Conservation (phyloP, 768 basidiomycete genomes). For the Agrocybe praecox region DNA sequence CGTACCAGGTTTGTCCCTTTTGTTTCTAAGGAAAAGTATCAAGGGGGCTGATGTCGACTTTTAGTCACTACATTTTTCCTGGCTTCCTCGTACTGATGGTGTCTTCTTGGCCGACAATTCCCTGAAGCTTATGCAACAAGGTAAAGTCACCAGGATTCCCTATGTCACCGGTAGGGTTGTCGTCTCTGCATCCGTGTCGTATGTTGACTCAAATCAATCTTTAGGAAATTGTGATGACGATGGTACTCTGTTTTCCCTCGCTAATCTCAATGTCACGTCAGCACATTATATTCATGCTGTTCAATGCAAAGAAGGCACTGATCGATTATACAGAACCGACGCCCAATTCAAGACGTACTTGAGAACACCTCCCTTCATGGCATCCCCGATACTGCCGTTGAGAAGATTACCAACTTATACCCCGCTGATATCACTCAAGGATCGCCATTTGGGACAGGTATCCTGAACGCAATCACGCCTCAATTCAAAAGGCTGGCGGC, state of each 20-base stretch:
- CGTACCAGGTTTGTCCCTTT: conserved; percentile 36
- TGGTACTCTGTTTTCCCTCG: conserved; percentile 53
- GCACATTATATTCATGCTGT: conserved; percentile 7
- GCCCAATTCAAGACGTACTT: conserved; percentile 22
- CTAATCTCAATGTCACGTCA: conserved; percentile 49
- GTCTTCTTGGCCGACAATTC: conserved; percentile 48
- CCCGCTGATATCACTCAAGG: conserved; percentile 41
- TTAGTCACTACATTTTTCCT: conserved; percentile 47
- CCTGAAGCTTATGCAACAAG: conserved; percentile 41
- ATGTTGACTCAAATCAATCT: background rate
- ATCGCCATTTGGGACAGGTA: conserved; percentile 54
- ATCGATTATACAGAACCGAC: conserved; percentile 19
- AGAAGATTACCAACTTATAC: conserved; percentile 34
- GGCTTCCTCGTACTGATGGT: conserved; percentile 53
- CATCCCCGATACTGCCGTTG: conserved; percentile 25
- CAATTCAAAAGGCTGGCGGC: conserved; percentile 42
- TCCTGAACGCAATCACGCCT: conserved; percentile 41
- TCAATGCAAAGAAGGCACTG: background rate
- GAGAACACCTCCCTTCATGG: conserved; percentile 31
- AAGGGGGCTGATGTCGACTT: background rate
- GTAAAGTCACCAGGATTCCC: conserved; percentile 49
- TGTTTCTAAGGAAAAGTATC: background rate
- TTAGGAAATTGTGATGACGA: conserved; percentile 62
- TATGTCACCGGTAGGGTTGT: conserved; percentile 42
- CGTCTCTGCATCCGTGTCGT: background rate